Percentiles rank a stretch among this genome's conserved stretches.
Evolutionary conservation across 1,284 basidiomycete species (phyloP).

Genomic region (Ganoderma lingzhi): DNA sequence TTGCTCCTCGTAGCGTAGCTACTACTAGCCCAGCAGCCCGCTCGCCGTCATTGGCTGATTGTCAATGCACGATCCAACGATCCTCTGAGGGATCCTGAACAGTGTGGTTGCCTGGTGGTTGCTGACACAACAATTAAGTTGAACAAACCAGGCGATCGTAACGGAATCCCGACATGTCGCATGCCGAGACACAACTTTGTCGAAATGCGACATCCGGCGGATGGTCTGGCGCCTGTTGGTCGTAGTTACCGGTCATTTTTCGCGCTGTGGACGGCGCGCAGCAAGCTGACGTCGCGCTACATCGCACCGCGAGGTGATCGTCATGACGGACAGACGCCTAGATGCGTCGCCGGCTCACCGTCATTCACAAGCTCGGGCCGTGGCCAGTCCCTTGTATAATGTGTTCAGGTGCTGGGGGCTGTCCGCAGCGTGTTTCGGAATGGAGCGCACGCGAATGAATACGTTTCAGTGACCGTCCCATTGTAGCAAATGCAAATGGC

Average conservation of each 20-base stretch:
- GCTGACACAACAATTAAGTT: not conserved
- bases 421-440: conserved; percentile 1
- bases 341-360: not conserved
- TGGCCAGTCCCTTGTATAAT: not conserved
- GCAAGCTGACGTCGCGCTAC: not conserved
- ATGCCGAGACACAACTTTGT: not conserved
- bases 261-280: not conserved
- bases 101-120: not conserved
- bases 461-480: not conserved
- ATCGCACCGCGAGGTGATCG: conserved; percentile 5
- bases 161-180: not conserved
- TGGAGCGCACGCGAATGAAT: not conserved
- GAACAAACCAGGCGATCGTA: not conserved
- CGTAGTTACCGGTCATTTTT: not conserved
- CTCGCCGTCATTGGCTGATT: not conserved
- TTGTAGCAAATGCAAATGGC: not conserved
- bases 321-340: not conserved
- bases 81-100: not conserved
- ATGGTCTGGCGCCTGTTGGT: not conserved
- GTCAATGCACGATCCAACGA: not conserved
- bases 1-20: not conserved
- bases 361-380: not conserved
- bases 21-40: not conserved
- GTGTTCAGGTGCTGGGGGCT: not conserved
- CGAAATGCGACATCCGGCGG: not conserved